Evolutionary conservation across 1,139 yeast species (phyloP).

Genomic region (Zygoascus meyerae): DNA sequence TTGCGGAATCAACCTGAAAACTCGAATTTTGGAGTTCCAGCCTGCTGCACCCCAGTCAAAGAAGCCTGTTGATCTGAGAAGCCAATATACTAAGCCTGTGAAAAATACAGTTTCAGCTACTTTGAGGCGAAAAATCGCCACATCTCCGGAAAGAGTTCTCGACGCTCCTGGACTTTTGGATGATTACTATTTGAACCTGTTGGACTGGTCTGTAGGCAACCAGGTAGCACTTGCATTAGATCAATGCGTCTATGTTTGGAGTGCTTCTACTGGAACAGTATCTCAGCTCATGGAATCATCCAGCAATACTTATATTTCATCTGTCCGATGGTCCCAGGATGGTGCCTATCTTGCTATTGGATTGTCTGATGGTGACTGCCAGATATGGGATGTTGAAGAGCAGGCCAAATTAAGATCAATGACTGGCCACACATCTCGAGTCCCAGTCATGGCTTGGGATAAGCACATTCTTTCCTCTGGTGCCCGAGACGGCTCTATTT

Average conservation of each 20-base stretch:
- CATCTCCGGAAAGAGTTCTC: conserved; percentile 86
- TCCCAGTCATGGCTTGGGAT: conserved; percentile 84
- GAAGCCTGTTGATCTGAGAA: conserved; percentile 48
- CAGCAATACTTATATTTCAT: conserved; percentile 47
- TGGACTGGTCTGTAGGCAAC: conserved; percentile 85
- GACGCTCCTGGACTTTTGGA: conserved; percentile 96
- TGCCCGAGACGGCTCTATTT: conserved; percentile 72
- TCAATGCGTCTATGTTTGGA: conserved; percentile 84
- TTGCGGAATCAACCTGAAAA: conserved; percentile 81
- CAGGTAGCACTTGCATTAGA: conserved; percentile 86
- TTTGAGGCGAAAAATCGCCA: conserved; percentile 63
- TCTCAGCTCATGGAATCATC: conserved; percentile 58
- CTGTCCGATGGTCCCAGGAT: conserved; percentile 88
- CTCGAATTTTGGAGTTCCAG: conserved; percentile 79
- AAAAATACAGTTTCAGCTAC: conserved; percentile 52
- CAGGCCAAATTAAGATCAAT: conserved; percentile 70
- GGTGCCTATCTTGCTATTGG: conserved; percentile 86
- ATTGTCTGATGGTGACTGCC: conserved; percentile 74
- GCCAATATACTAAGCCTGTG: conserved; percentile 37
- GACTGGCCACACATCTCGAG: conserved; percentile 63
- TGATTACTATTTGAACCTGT: conserved; percentile 81
- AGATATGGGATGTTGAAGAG: conserved; percentile 91
- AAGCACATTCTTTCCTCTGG: conserved; percentile 79
- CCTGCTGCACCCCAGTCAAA: conserved; percentile 78
- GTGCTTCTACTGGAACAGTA: conserved; percentile 79